Percentiles rank a stretch among this genome's conserved stretches.
Conservation (phyloP, 352 stramenopile genomes). For the Pythium folliculosum region DNA sequence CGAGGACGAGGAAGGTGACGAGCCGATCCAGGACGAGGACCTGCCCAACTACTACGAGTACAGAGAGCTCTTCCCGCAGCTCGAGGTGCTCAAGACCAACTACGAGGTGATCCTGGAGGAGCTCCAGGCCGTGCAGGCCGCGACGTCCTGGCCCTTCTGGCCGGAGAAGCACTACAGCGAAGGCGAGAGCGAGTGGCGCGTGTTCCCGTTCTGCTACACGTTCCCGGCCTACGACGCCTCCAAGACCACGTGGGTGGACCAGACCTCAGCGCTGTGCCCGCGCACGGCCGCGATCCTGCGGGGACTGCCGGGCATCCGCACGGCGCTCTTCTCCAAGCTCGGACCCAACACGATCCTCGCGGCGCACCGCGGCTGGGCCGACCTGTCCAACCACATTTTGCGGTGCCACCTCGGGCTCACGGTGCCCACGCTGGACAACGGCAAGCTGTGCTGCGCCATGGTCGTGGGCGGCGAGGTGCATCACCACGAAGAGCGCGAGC, state of each 20-base stretch:
- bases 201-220: slow-evolving; percentile 91
- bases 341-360: slow-evolving; percentile 73
- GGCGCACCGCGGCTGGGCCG: slow-evolving; percentile 84
- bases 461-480: slow-evolving; percentile 72
- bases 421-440: slow-evolving; percentile 58
- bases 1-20: slow-evolving; percentile 36
- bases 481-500: slow-evolving; percentile 69
- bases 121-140: slow-evolving; percentile 57
- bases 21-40: slow-evolving; percentile 73
- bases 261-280: slow-evolving; percentile 77
- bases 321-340: slow-evolving; percentile 90
- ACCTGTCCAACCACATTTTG: slow-evolving; percentile 90
- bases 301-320: slow-evolving; percentile 69
- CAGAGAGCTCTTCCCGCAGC: slow-evolving; percentile 73
- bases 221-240: slow-evolving; percentile 86
- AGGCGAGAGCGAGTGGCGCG: slow-evolving; percentile 72
- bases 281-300: slow-evolving; percentile 74
- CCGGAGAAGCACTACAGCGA: slow-evolving; percentile 85
- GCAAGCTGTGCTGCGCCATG: slow-evolving; percentile 70
- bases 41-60: slow-evolving; percentile 78
- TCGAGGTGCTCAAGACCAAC: slow-evolving; percentile 70
- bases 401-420: slow-evolving; percentile 77
- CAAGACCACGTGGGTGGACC: slow-evolving; percentile 82
- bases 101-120: slow-evolving; percentile 80
- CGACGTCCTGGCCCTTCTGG: slow-evolving; percentile 78